A percentile compares a stretch with the other conserved stretches of the same genome.
phyloP scores from a whole-genome alignment of 371 early-diverging fungal species.

The Syncephalis fuscata region DNA sequence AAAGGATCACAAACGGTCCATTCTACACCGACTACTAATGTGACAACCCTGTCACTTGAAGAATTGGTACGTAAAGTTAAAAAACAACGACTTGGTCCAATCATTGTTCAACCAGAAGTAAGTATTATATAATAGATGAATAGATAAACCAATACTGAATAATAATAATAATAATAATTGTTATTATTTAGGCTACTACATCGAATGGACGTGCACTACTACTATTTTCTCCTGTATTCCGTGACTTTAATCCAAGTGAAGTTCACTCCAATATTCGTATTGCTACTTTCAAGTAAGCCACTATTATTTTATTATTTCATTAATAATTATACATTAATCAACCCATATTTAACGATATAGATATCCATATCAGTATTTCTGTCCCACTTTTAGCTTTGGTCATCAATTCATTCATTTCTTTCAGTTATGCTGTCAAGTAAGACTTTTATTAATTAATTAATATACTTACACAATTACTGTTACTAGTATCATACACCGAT shows the following conservation, averaged over 20 bases:
- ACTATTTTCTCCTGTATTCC: conserved; percentile 51
- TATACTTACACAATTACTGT: background rate
- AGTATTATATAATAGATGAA: background rate
- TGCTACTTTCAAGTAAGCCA: conserved; percentile 46
- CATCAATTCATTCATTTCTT: conserved; percentile 33
- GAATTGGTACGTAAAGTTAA: conserved; percentile 31
- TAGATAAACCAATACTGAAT: conserved; percentile 1
- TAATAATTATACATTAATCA: background rate
- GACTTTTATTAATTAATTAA: conserved; percentile 1
- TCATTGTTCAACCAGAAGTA: conserved; percentile 72
- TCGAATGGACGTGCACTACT: conserved; percentile 75
- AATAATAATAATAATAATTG: background rate
- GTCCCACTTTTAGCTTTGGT: conserved; percentile 49
- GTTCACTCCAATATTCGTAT: conserved; percentile 32
- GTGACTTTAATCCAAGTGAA: conserved; percentile 25
- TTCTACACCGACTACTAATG: too few species aligned
- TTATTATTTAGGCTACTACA: conserved; percentile 48
- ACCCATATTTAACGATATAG: conserved; percentile 10
- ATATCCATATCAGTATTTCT: conserved; percentile 45
- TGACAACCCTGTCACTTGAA: conserved; percentile 11
- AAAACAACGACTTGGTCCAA: conserved; percentile 30
- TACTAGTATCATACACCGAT: conserved; percentile 36
- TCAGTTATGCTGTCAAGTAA: conserved; percentile 36
- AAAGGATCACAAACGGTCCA: conserved; percentile 18
- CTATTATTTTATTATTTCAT: too few species aligned